Conservation (phyloP, 495 filamentous ascomycete genomes). For the Penicillium coffeae region DNA sequence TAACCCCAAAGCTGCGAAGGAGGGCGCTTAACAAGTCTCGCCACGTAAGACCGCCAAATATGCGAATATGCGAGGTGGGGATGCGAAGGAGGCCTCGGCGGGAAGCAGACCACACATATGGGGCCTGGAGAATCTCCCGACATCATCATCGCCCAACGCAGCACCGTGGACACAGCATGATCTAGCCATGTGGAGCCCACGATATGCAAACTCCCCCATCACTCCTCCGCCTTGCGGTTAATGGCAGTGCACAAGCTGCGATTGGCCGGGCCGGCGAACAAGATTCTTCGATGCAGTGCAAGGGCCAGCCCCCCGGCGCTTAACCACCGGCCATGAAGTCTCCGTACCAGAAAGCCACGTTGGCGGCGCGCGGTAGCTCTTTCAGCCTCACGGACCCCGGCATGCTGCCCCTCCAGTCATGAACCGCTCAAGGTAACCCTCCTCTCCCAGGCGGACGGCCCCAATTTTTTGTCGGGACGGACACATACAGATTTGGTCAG, state of each 20-base stretch:
- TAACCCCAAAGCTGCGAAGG: neutral
- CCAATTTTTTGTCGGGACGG: neutral
- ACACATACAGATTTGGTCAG: neutral
- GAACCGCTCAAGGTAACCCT: conserved; percentile 16
- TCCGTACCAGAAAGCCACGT: conserved; percentile 18
- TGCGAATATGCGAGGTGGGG: conserved; percentile 1
- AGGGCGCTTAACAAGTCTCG: neutral
- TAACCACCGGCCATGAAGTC: conserved; percentile 27
- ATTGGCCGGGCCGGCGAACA: conserved; percentile 5
- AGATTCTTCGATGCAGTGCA: conserved; percentile 9
- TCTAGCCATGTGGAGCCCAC: neutral
- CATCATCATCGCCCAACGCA: neutral
- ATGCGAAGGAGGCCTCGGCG: neutral
- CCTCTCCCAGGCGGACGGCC: neutral
- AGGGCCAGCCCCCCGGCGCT: conserved; percentile 16
- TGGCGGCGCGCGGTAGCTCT: conserved; percentile 18
- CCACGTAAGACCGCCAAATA: neutral
- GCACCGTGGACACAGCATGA: neutral
- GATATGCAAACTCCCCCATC: neutral
- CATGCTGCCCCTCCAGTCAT: conserved; percentile 17
- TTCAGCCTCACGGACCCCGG: conserved; percentile 24
- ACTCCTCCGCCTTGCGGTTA: conserved; percentile 4
- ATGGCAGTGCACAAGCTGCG: neutral
- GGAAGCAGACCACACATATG: neutral
- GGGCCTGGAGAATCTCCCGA: neutral